A percentile compares a stretch with the other conserved stretches of the same genome.
phyloP scores from a whole-genome alignment of 805 yeast species.

The Myxozyma mucilagina region DNA sequence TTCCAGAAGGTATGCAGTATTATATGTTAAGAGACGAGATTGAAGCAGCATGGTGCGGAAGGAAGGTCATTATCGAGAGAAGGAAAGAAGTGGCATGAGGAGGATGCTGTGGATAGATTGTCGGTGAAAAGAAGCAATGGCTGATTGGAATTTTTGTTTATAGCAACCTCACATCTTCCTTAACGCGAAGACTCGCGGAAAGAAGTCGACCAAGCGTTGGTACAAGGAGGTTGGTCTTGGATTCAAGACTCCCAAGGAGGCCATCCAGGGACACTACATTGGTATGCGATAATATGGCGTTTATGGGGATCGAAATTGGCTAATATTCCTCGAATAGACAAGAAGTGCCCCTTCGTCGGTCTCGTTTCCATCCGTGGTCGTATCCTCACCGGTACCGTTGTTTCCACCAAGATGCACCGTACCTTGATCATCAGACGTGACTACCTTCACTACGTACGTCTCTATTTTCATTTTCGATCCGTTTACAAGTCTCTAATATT shows the following conservation, averaged over 20 bases:
- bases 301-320: background rate
- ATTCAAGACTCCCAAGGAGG: conserved; percentile 99
- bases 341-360: conserved; percentile 99
- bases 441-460: conserved; percentile 82
- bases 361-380: conserved; percentile 98
- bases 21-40: background rate
- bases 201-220: conserved; percentile 99
- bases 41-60: background rate
- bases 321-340: conserved; percentile 45
- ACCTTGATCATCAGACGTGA: conserved; percentile 99
- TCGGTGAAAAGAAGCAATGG: no score
- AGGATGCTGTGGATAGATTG: background rate
- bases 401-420: conserved; percentile 99
- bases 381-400: conserved; percentile 99
- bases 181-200: conserved; percentile 99
- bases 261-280: conserved; percentile 97
- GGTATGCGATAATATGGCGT: conserved; percentile 41
- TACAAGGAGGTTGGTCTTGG: conserved; percentile 99
- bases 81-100: background rate
- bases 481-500: background rate
- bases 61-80: background rate
- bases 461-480: background rate
- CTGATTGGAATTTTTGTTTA: conserved; percentile 1
- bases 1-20: conserved; percentile 91
- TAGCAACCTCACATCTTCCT: conserved; percentile 99